A percentile compares a stretch with the other conserved stretches of the same genome.
Evolutionary conservation across 1,284 basidiomycete genomes (phyloP).

Genomic region (Melampsora americana): DNA sequence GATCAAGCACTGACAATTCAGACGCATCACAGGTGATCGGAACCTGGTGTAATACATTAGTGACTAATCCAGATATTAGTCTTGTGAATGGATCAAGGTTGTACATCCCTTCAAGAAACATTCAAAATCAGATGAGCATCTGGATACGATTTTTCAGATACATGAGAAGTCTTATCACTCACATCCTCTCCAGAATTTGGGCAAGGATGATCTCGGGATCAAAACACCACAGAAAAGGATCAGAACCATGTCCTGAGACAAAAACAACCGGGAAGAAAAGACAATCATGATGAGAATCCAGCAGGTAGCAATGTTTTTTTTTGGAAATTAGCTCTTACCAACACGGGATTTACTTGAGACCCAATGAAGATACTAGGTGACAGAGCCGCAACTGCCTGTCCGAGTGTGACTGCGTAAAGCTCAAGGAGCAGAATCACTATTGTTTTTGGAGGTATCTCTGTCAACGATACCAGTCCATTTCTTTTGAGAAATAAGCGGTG

Average conservation of each 20-base stretch:
- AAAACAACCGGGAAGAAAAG: slow-evolving; percentile 67
- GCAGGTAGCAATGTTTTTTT: too few species aligned
- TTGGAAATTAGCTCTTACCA: too few species aligned
- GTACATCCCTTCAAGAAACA: slow-evolving; percentile 48
- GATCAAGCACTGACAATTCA: slow-evolving; percentile 46
- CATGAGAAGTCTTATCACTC: slow-evolving; percentile 66
- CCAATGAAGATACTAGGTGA: slow-evolving; percentile 71
- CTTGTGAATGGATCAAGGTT: slow-evolving; percentile 63
- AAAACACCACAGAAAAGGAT: slow-evolving; percentile 65
- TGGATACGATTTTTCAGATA: neutral
- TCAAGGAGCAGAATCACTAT: slow-evolving; percentile 66
- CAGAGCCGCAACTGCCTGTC: slow-evolving; percentile 67
- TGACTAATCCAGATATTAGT: slow-evolving; percentile 59
- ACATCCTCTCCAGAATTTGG: slow-evolving; percentile 72
- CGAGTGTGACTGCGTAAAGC: slow-evolving; percentile 72
- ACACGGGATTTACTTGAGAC: slow-evolving; percentile 73
- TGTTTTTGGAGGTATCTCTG: neutral
- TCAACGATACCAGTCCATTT: neutral
- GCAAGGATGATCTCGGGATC: slow-evolving; percentile 59
- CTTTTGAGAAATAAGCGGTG: neutral
- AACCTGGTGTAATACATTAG: slow-evolving; percentile 37
- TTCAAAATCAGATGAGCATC: slow-evolving; percentile 31
- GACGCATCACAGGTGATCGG: slow-evolving; percentile 46
- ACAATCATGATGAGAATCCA: too few species aligned
- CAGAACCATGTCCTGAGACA: slow-evolving; percentile 65